Base-by-base conservation (phyloP, 2,329 filamentous ascomycete genomes). In the Aspergillus fischeri region DNA sequence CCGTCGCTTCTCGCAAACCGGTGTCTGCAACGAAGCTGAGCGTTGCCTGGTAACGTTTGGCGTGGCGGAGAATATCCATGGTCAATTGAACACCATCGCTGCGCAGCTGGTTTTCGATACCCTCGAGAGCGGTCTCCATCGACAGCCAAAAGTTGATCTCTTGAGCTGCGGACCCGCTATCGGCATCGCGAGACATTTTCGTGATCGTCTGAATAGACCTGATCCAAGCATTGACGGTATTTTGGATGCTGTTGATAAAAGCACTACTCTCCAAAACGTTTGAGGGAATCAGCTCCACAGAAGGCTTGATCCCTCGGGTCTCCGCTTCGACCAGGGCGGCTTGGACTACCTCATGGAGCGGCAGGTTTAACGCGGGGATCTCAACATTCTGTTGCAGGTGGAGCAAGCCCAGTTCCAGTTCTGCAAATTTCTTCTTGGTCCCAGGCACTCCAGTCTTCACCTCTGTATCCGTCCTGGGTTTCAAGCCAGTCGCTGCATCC, bases 71-170 rank as follows among this genome's bases (percentile, higher is more conserved):
- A 60, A 99, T 93, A 66, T 97, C 93, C 72, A 99, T 83, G 0
- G 95, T 97, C 67, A 99, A 77, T 65, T 86, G 82, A 21, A 99
- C 93, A 28, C 94, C 94, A 55, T 96, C 91, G 63, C 92, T 92
- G 60, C 87, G 83, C 56, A 99, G 83, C 73, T 97, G 93, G 44
- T 83, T 85, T 73, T 97, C 93, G 58, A 99, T 96, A 28, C 89
- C 89, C 72, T 97, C 92, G 62, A 99, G 77, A 4, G 92, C 91
- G 17, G 88, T 89, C 75, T 99, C 95, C 90, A 99, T 96, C 1
- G 92, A 95, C 52, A 99, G 76, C 94, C 94, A 99, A 71, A 99
- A 99, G 74, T 97, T 97, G 74, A 99, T 96, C 75, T 99, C 94
- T 73, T 97, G 94, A 56, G 91, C 93, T 32, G 94, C 94, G 24